Base-by-base conservation (phyloP, 441 rosid species). In the Dalechampia spathulata region DNA sequence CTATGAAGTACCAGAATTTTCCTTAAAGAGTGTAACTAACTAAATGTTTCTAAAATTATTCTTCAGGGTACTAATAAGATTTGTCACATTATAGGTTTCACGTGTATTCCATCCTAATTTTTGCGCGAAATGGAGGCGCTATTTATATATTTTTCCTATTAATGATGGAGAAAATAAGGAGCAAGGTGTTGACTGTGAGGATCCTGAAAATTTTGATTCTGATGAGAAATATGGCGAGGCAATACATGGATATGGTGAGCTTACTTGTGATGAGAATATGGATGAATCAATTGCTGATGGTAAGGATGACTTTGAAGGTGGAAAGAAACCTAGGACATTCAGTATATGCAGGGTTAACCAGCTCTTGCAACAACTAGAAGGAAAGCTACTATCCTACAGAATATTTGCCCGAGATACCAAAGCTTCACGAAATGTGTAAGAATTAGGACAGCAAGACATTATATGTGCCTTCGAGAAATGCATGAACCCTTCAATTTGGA, bases 111-210 rank as follows among this genome's bases (percentile, higher is more conserved):
- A 94, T 72, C 96, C 99, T 34, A 94, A 94, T 69, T 90, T 94
- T 66, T 81, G 94, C 64, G 99, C 99, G 49, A 90, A 84, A 68
- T 90, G 99, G 97, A 90, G 96, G 73, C 90, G 79, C 43, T 94
- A 94, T 73, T 72, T 87, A 44, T 94, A 94, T 71, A 77, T 86
- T 25, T 87, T 90, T 75, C 99, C 99, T 45, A 64, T 94, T 44
- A 79, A 68, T 63, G 74, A 65, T 52, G 74, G 77, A 45, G 89
- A 82, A 66, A 61, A 62, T 49, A 58, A 25, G 46, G 80, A 68
- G 53, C 67, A 65, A 61, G 54, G 64, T 30, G 26, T 57, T 48
- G 77, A 70, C 60, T 64, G 37, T 54, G 80, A 38, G 56, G 61
- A 57, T 49, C 57, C 15, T 58, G 72, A 69, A 57, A 60, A 58